Evolutionary conservation across 495 filamentous ascomycete species (phyloP), one percentile per base, ranked within the genome.

Genomic region (Hypomontagnella submonticulosa): DNA sequence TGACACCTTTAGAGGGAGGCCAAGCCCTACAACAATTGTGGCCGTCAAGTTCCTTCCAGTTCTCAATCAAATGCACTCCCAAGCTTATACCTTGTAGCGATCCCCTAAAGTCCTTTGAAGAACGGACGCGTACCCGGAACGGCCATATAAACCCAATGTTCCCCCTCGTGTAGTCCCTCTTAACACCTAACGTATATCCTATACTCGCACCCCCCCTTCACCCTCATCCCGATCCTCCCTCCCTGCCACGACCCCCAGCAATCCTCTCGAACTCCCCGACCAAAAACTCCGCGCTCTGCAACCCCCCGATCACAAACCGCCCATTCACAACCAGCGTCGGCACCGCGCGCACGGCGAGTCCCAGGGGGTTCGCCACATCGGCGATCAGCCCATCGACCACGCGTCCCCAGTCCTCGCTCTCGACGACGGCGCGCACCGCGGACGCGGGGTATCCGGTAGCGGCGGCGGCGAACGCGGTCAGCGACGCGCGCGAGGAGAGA

Each of bases 271-370:
- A 82, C 50, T 83, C 52, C 2, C 64, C 62, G 41, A 78, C 43
- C 52, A 80, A 79, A 0, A 80, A 76, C 8, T 56, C 71, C 23
- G 62, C 53, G 69, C 87, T 84, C 78, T 92, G 88, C 41, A 87
- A 88, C 4, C 91, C 90, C 20, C 88, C 86, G 53, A 93, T 79
- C 43, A 84, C 80, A 74, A 86, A 91, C 70, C 81, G 81, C 0
- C 81, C 85, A 66, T 92, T 87, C 15, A 93, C 76, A 12, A 85
- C 85, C 64, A 90, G 91, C 68, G 90, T 88, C 11, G 92, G 93
- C 67, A 96, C 92, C 0, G 90, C 92, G 43, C 74, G 81, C 34
- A 96, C 85, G 38, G 81, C 78, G 33, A 83, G 76, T 51, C 70
- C 67, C 19, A 67, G 71, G 71, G 80, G 12, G 90, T 37, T 51